These are phyloP conservation scores for Xerocomellus intermedius DNA, from an alignment of 768 basidiomycete genomes.

Conservation along the genomic window DNA sequence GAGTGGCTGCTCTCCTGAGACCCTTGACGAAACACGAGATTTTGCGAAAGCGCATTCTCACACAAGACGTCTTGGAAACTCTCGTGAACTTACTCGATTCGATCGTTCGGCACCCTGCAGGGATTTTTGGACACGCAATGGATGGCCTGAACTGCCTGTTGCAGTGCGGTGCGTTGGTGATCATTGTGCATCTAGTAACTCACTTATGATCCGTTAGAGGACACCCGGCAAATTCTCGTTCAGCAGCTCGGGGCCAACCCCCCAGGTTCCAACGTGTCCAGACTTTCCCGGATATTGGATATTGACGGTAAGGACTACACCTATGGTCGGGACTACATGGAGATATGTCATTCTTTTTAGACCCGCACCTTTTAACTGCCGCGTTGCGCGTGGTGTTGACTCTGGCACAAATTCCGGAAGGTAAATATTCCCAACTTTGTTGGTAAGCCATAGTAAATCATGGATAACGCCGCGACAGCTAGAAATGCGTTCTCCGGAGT, in stretches of 20 bases:
- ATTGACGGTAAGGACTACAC: constrained; percentile 7
- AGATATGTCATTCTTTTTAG: constrained; percentile 1
- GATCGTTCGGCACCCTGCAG: neutral
- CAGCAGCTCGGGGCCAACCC: constrained; percentile 2
- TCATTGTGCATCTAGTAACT: neutral
- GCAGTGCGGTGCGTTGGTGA: constrained; percentile 16
- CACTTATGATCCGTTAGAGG: constrained; percentile 3
- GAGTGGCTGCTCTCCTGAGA: constrained; percentile 23
- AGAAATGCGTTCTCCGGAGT: neutral
- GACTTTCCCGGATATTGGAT: constrained; percentile 17
- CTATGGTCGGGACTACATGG: too few species aligned
- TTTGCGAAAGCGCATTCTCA: constrained; percentile 16
- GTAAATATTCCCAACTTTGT: neutral
- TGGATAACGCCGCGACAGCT: neutral
- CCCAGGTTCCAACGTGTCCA: neutral
- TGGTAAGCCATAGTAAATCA: too few species aligned
- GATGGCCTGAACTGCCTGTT: constrained; percentile 19
- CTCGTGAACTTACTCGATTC: constrained; percentile 16
- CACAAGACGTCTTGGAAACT: constrained; percentile 7
- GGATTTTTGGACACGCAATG: constrained; percentile 22
- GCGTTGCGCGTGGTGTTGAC: constrained; percentile 19
- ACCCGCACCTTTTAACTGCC: constrained; percentile 7
- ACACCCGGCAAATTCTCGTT: constrained; percentile 7
- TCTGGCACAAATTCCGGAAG: constrained; percentile 17
- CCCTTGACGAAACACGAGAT: constrained; percentile 18